A percentile compares a stretch with the other conserved stretches of the same genome.
phyloP scores from a whole-genome alignment of 2,329 filamentous ascomycete genomes.

The Alternaria brassicae region DNA sequence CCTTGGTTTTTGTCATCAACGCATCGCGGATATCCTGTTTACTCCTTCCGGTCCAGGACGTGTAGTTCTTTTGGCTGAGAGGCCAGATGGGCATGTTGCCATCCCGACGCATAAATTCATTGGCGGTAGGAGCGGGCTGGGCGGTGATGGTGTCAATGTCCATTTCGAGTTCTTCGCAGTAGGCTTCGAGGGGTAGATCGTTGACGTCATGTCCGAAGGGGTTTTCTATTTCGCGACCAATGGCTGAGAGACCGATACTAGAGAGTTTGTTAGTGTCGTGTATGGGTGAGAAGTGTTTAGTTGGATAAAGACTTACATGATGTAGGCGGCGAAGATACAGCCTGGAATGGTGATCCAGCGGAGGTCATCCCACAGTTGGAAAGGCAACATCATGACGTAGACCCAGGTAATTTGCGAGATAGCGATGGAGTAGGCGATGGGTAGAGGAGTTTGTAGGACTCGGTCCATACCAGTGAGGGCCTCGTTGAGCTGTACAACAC shows the following conservation, averaged over 20 bases:
- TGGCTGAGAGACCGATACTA: conserved; percentile 72
- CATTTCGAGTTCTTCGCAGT: conserved; percentile 74
- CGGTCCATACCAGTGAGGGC: conserved; percentile 75
- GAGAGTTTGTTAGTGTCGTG: not conserved
- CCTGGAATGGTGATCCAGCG: conserved; percentile 80
- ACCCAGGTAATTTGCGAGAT: conserved; percentile 88
- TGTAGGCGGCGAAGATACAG: conserved; percentile 75
- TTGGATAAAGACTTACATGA: conserved; percentile 59
- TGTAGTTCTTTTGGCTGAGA: conserved; percentile 54
- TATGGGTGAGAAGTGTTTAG: too few species aligned
- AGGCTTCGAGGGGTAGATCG: conserved; percentile 69
- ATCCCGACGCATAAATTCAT: conserved; percentile 59
- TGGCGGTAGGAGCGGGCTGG: conserved; percentile 58
- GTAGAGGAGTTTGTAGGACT: conserved; percentile 81
- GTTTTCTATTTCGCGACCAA: conserved; percentile 84
- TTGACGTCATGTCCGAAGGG: conserved; percentile 86
- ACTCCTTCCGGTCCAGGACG: conserved; percentile 46
- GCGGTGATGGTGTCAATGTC: conserved; percentile 78
- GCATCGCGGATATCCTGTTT: conserved; percentile 55
- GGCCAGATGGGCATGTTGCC: conserved; percentile 66
- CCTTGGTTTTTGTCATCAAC: conserved; percentile 52
- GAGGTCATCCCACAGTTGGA: conserved; percentile 73
- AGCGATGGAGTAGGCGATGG: conserved; percentile 82
- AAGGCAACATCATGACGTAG: conserved; percentile 80
- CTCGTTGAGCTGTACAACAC: conserved; percentile 72